Base-by-base conservation (phyloP, 352 stramenopile species). In the Phytopythium boreale region DNA sequence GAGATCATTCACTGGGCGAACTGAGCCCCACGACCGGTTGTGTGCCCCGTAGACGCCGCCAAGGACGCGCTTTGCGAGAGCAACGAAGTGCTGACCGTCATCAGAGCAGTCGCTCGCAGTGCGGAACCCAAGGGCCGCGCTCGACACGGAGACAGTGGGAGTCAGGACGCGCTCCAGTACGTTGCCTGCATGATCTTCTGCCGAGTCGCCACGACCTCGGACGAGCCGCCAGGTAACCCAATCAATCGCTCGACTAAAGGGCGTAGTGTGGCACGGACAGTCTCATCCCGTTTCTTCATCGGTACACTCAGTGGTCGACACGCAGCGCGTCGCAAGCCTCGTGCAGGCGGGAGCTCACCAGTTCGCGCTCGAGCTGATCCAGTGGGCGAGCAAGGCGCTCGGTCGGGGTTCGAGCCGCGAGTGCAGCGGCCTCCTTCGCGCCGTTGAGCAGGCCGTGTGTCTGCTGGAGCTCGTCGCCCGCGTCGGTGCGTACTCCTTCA, bases 181-280 rank as follows among this genome's bases (percentile, higher is more conserved):
- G 68, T 87, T 24, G 67, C 60, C n/a, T 88, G 77, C 51, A 77
- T 88, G 71, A 53, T 87, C 12, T 75, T 87, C 34, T 83, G 77
- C 31, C 70, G 72, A n/a, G 22, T 87, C 29, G 74, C 71, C 15
- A 65, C 63, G 5, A 60, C 56, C n/a, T 29, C 60, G 6, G 67
- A 44, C n/a, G 58, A 76, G 26, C 20, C 50, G 19, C 43, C 63
- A 74, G 68, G 70, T 77, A 53, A 4, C 24, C 10, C 2, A 9
- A 14, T 20, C 14, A 46, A 14, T 20, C 14, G 39, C 5, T 19
- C 22, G 41, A n/a, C 1, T 11, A 46, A n/a, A 22, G 2, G 17
- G 7, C 29, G 29, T 34, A 34, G 17, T 10, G 2, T 22, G 17
- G 41, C 14, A 43, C 31, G 41, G 8, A 53, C 46, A 26, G 27